Conservation (phyloP, 495 filamentous ascomycete genomes). For the Cercophora sp. region DNA sequence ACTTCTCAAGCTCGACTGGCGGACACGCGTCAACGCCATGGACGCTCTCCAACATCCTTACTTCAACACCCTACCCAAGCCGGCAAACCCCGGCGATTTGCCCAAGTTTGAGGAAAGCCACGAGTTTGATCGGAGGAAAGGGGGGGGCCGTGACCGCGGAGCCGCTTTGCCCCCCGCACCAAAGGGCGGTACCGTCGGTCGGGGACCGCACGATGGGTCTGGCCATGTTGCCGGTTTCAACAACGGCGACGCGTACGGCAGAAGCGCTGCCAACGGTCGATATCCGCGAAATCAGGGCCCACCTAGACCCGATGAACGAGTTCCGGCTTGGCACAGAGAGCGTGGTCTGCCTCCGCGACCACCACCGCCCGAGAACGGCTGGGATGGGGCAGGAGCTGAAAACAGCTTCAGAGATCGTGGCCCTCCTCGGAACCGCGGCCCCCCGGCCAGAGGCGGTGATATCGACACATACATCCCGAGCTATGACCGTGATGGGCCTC, state of each 20-base stretch:
- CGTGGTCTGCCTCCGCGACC: slow-evolving; percentile 44
- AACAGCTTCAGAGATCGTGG: slow-evolving; percentile 37
- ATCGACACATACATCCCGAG: slow-evolving; percentile 61
- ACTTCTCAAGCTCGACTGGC: slow-evolving; percentile 85
- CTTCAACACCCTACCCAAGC: slow-evolving; percentile 74
- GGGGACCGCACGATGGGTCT: slow-evolving; percentile 56
- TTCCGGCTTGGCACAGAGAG: slow-evolving; percentile 48
- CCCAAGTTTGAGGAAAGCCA: slow-evolving; percentile 91
- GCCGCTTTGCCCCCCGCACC: slow-evolving; percentile 81
- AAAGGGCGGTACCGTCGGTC: slow-evolving; percentile 80
- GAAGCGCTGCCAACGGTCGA: slow-evolving; percentile 38
- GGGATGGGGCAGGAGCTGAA: slow-evolving; percentile 23
- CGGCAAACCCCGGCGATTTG: slow-evolving; percentile 74
- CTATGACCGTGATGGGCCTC: slow-evolving; percentile 43
- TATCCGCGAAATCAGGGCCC: slow-evolving; percentile 30
- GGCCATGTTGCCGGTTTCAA: slow-evolving; percentile 46
- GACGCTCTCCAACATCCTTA: slow-evolving; percentile 93
- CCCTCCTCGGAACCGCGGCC: slow-evolving; percentile 17
- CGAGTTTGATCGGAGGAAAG: slow-evolving; percentile 86
- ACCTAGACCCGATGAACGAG: slow-evolving; percentile 41
- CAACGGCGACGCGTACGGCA: slow-evolving; percentile 40
- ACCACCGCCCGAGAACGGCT: slow-evolving; percentile 38
- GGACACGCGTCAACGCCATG: slow-evolving; percentile 82
- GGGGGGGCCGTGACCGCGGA: slow-evolving; percentile 76
- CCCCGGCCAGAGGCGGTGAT: slow-evolving; percentile 31